These are phyloP conservation scores for Medakamo hakoo DNA, from an alignment of 139 green algal species.

Conservation along the genomic window DNA sequence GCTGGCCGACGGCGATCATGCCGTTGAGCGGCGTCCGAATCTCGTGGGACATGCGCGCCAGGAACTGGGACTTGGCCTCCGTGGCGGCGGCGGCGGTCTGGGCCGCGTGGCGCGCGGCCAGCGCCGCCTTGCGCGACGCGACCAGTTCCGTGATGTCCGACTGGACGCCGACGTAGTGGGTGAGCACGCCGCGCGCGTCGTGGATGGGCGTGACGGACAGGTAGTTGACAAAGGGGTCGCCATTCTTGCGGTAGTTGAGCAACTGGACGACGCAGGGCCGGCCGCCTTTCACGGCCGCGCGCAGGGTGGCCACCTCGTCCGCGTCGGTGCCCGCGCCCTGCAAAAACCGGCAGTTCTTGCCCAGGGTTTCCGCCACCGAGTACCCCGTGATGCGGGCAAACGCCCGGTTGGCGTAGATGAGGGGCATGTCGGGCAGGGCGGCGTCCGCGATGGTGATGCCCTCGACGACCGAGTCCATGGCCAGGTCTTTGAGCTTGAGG, in stretches of 20 bases:
- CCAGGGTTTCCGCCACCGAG: constrained; percentile 25
- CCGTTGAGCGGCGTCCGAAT: constrained; percentile 89
- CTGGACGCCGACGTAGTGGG: constrained; percentile 72
- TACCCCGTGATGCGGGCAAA: constrained; percentile 76
- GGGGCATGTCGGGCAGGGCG: constrained; percentile 51
- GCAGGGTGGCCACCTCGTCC: constrained; percentile 18
- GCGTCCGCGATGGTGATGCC: constrained; percentile 67
- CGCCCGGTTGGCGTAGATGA: constrained; percentile 66
- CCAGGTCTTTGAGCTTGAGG: constrained; percentile 49
- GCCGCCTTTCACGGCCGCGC: constrained; percentile 24
- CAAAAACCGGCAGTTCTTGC: constrained; percentile 47
- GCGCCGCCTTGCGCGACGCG: constrained; percentile 31
- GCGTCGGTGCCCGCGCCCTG: constrained; percentile 26
- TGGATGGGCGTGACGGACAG: constrained; percentile 57
- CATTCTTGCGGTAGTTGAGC: constrained; percentile 49
- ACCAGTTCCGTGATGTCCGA: constrained; percentile 70
- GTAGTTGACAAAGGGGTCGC: constrained; percentile 59
- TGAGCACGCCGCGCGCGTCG: constrained; percentile 31
- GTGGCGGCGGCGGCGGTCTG: constrained; percentile 46
- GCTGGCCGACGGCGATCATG: constrained; percentile 78
- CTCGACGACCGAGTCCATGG: constrained; percentile 55
- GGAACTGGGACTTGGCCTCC: constrained; percentile 80
- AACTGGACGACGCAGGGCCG: constrained; percentile 30
- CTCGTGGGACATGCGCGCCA: constrained; percentile 87
- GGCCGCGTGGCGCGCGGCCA: constrained; percentile 37